Base-by-base conservation (phyloP, 305 asterid species). In the Rubia peregrina region DNA sequence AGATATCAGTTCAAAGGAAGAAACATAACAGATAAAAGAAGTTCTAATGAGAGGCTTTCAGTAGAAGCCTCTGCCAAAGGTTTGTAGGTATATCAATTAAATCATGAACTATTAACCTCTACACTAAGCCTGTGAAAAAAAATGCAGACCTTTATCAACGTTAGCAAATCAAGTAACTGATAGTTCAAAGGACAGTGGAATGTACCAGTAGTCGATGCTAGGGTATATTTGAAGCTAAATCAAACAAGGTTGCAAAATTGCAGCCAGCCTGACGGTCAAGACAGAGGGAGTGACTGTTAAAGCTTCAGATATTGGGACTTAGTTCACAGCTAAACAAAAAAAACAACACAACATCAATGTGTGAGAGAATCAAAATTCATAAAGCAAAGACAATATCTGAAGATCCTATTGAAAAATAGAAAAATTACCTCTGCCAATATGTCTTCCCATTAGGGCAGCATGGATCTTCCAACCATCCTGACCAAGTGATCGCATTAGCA, bases 361-460 rank as follows among this genome's bases (percentile, higher is more conserved):
- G 36, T 3, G 63, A 55, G 72, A 51, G 22, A 22, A 51, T 44
- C 14, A 42, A 42, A 30, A 57, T 40, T 57, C 55, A 40, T n/a
- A 2, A 26, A 40, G 42, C 60, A 17, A 9, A 57, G 49, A 40
- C 5, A 8, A 9, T 36, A 33, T 0, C 36, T 33, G 36, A 33
- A 33, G 36, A 33, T 3, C 36, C 36, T 33, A 33, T 3, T 33
- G 36, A 33, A 2, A 33, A 33, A 22, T 19, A 26, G 26, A 36
- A 22, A 46, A 56, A 71, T 76, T 82, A 92, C 98, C 97, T 89
- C 97, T 97, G 73, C 98, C 98, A 68, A 93, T 90, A 79, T 93
- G 98, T 76, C 97, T 85, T 73, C 98, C 98, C 98, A 93, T 93
- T 22, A 93, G 80, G 22, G 98, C 97, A 72, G 97, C 96, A 59